Base-by-base conservation (phyloP, 768 basidiomycete genomes). In the Panus rudis region DNA sequence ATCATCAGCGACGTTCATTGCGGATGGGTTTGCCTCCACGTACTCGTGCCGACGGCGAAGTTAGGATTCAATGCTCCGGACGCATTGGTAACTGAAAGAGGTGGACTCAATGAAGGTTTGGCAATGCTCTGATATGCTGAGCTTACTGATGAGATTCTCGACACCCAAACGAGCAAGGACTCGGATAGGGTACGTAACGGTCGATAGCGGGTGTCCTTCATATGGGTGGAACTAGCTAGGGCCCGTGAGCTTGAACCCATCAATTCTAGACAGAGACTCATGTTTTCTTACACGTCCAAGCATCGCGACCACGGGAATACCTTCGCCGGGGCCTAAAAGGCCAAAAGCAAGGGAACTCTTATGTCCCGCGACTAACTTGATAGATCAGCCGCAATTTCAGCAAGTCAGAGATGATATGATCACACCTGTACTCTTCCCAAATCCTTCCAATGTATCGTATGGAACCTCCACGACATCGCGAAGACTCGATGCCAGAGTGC, bases 281-380 rank as follows among this genome's bases (percentile, higher is more conserved):
- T 37, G 23, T 7, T 10, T 22, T 61, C 77, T 42, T 53, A 88
- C 87, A 58, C 92, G 70, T 46, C 91, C 91, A 23, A 93, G 79
- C 85, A 92, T 92, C 8, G 83, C 87, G 3, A 93, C 87, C 10
- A 87, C 90, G 0, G 92, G 85, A 0, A 84, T 72, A n/a, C 76
- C 75, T 40, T 71, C 64, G 4, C 68, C 72, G 23, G 60, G 55
- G 1, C 88, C 85, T 54, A 92, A 68, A 20, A 79, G 60, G 5
- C 91, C 91, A 62, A 93, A 92, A 0, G 88, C 87, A 17, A 93
- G 68, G 6, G 73, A 64, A 46, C 86, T 89, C 62, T 78, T 76
- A 53, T 93, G 92, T 21, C 92, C 91, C n/a, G 62, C 64, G 19
- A 92, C 91, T 89, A 51, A 25, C 4, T 17, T 19, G 6, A 22